Evolutionary conservation across 352 stramenopile species (phyloP), one percentile per base, ranked within the genome.

Genomic region (Phytophthora fragariaefolia): DNA sequence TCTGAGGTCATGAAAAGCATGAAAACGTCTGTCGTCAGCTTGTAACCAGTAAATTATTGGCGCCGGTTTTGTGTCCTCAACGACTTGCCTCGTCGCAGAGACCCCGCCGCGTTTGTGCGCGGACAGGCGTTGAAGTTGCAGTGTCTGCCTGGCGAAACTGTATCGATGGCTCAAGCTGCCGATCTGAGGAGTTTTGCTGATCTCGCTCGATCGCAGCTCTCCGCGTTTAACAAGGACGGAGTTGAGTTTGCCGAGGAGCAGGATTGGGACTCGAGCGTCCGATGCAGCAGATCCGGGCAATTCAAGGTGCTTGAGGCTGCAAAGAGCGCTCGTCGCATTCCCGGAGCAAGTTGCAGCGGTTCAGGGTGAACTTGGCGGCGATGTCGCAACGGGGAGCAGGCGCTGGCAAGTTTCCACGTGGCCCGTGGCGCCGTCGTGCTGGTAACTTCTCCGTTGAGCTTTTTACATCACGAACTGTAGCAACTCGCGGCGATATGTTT

Each of bases 41-140:
- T 68, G 58, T 68, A 72, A 72, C 46, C 53, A 57, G 40, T 50
- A 52, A 58, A 36, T 71, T 67, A 36, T 71, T 63, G 23, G 30
- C 7, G 36, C 20, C 47, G 28, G 47, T 36, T 58, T 54, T 51
- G 47, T 63, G 22, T 20, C 34, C 15, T 47, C 18, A 52, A 60
- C 48, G 7, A 13, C 24, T 71, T 63, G 64, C 50, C 50, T 63
- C 50, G 58, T 63, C 64, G 47, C 63, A 62, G 52, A 49, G n/a
- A 42, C 38, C 30, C n/a, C 24, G 53, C 49, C 43, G 20, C 54
- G 53, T 64, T 69, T 64, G 46, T 64, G 61, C 23, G 2, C 47
- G 46, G 3, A 52, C 48, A 50, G 9, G 6, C 24, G 20, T 63
- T 63, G 36, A 58, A 65, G 52, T 64, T 64, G 58, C 46, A 22